A percentile compares a stretch with the other conserved stretches of the same genome.
Evolutionary conservation across 192 early-diverging fungal species (phyloP).

Genomic region (Coemansia sp.): DNA sequence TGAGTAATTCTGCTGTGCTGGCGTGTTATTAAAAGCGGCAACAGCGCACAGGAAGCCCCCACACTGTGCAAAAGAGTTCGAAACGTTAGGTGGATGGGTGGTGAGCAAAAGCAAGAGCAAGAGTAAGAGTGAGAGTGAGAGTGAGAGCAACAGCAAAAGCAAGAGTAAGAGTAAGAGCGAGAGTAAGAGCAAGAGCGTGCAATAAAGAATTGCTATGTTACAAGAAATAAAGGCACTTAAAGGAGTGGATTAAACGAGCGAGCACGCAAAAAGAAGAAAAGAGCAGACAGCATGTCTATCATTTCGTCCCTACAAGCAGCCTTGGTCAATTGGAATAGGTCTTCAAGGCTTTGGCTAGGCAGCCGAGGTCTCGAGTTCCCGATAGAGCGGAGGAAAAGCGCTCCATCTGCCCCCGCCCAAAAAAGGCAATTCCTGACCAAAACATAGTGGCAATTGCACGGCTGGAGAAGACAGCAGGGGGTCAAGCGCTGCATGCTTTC

Average conservation of each 20-base stretch:
- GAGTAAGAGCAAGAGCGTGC: constrained; percentile 2
- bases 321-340: not conserved
- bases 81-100: not conserved
- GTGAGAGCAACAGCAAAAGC: constrained; percentile 8
- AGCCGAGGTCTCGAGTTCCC: not conserved
- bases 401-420: constrained; percentile 6
- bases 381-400: constrained; percentile 2
- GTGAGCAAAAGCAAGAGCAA: constrained; percentile 8
- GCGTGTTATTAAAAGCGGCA: not conserved
- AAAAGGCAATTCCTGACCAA: constrained; percentile 8
- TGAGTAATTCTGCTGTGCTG: constrained; percentile 1
- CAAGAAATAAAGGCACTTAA: not conserved
- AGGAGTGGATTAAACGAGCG: not conserved
- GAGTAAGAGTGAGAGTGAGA: not conserved
- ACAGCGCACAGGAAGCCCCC: no score
- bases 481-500: not conserved
- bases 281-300: not conserved
- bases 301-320: not conserved
- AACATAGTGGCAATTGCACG: not conserved
- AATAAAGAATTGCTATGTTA: constrained; percentile 1
- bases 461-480: not conserved
- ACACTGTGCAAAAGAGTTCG: no score
- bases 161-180: not conserved
- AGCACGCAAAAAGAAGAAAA: not conserved
- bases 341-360: not conserved